Evolutionary conservation across 495 filamentous ascomycete genomes (phyloP).

Genomic region (Xylaria nigripes): DNA sequence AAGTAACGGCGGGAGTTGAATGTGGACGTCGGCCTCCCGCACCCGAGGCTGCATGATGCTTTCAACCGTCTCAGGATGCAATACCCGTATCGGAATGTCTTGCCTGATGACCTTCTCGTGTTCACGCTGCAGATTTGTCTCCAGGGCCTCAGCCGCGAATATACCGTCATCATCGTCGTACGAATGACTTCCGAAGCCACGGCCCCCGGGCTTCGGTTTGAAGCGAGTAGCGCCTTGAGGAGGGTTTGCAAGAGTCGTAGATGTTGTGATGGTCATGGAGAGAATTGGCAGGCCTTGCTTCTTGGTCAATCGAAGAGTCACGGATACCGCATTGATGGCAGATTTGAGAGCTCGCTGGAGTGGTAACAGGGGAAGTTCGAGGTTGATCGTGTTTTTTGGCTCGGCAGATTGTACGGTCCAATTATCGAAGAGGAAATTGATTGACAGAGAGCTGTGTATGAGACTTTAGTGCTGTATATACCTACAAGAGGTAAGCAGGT

Average conservation of each 20-base stretch:
- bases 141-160: constrained; percentile 41
- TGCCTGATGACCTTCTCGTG: constrained; percentile 89
- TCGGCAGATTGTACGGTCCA: constrained; percentile 81
- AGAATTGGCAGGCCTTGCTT: constrained; percentile 79
- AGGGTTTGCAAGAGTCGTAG: constrained; percentile 32
- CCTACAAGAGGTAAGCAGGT: not conserved
- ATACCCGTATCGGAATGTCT: constrained; percentile 85
- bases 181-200: constrained; percentile 14
- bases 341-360: constrained; percentile 83
- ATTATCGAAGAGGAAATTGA: constrained; percentile 80
- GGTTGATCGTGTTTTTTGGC: constrained; percentile 77
- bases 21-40: constrained; percentile 88
- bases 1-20: constrained; percentile 71
- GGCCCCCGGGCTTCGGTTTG: constrained; percentile 13
- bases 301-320: constrained; percentile 84
- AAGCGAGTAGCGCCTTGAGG: constrained; percentile 21
- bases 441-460: constrained; percentile 38
- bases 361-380: constrained; percentile 76
- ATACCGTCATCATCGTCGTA: constrained; percentile 31
- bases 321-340: constrained; percentile 63
- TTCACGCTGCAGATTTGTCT: constrained; percentile 45
- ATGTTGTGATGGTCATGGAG: constrained; percentile 73
- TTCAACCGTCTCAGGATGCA: constrained; percentile 69
- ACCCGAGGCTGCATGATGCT: constrained; percentile 83
- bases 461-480: not conserved